Conservation (phyloP, 805 yeast species). For the Spathaspora hagerdaliae region DNA sequence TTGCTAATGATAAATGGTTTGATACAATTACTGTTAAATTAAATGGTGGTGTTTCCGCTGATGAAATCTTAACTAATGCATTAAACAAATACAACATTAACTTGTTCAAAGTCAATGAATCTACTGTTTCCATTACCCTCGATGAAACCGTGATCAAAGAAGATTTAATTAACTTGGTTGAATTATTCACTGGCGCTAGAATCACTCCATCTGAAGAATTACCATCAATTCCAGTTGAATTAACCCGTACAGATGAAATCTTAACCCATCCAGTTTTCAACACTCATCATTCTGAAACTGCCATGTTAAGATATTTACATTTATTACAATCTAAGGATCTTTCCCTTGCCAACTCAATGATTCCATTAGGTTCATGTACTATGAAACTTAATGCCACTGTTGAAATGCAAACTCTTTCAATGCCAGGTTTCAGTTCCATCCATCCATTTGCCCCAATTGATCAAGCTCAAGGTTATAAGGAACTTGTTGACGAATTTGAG, state of each 20-base stretch:
- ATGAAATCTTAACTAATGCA: constrained; percentile 54
- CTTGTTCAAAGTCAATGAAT: constrained; percentile 59
- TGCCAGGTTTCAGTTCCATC: constrained; percentile 85
- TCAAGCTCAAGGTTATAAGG: constrained; percentile 85
- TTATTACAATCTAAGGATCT: constrained; percentile 80
- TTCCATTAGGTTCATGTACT: constrained; percentile 95
- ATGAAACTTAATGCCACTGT: constrained; percentile 96
- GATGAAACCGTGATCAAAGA: constrained; percentile 77
- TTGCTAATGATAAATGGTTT: constrained; percentile 67
- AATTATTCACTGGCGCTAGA: constrained; percentile 51
- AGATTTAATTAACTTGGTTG: constrained; percentile 57
- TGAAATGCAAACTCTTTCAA: constrained; percentile 89
- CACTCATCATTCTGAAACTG: constrained; percentile 87
- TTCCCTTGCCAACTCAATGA: constrained; percentile 94
- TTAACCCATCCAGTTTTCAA: constrained; percentile 78
- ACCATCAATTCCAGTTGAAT: constrained; percentile 48
- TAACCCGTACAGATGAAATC: constrained; percentile 54
- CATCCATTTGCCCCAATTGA: constrained; percentile 92
- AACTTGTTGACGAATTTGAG: constrained; percentile 73
- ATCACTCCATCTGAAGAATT: constrained; percentile 21
- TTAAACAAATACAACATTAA: constrained; percentile 65
- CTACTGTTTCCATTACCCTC: constrained; percentile 70
- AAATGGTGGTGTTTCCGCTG: constrained; percentile 34
- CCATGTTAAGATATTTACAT: constrained; percentile 88
- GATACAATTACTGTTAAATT: constrained; percentile 78